Evolutionary conservation across 2,329 filamentous ascomycete genomes (phyloP), one percentile per base, ranked within the genome.

Genomic region (Pseudocercospora musae): DNA sequence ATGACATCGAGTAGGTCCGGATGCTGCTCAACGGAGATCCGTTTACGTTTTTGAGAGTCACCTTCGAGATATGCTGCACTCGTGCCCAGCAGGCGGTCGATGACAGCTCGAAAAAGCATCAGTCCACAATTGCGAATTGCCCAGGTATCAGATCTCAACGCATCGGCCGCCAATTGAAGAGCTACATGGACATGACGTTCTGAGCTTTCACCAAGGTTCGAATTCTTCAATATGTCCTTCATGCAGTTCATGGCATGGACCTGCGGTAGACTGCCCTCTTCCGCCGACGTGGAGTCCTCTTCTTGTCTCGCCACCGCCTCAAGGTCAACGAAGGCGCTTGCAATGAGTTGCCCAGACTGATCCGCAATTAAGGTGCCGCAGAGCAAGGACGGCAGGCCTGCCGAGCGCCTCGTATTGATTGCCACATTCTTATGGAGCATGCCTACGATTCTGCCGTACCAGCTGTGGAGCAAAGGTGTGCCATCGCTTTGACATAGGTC

Each of bases 191-290:
- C 82, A 69, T 92, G 89, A 0, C 81, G 80, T 70, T 96, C 91
- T 0, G 91, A 90, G 58, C 84, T 84, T 59, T 86, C 86, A 27
- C 90, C 84, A 13, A 98, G 81, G 55, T 87, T 85, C 0, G 92
- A 91, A 68, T 89, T 92, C 61, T 91, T 94, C 76, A 97, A 95
- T 1, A 96, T 88, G 67, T 96, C 92, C 73, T 95, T 95, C 61
- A 99, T 80, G 64, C 91, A 96, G 74, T 99, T 99, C 73, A 96
- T 84, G 0, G 95, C 92, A 75, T 99, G 95, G 0, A 99, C 95
- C 76, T 99, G 94, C 0, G 92, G 89, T 4, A 98, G 78, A 44
- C 89, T 82, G 29, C 82, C 78, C 54, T 84, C 80, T 63, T 80
- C 78, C 75, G 23, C 80, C 10, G 59, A 63, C 7, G 42, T 53